Evolutionary conservation across 306 rosid genomes (phyloP), one percentile per base, ranked within the genome.

Genomic region (Spatholobus suberectus): DNA sequence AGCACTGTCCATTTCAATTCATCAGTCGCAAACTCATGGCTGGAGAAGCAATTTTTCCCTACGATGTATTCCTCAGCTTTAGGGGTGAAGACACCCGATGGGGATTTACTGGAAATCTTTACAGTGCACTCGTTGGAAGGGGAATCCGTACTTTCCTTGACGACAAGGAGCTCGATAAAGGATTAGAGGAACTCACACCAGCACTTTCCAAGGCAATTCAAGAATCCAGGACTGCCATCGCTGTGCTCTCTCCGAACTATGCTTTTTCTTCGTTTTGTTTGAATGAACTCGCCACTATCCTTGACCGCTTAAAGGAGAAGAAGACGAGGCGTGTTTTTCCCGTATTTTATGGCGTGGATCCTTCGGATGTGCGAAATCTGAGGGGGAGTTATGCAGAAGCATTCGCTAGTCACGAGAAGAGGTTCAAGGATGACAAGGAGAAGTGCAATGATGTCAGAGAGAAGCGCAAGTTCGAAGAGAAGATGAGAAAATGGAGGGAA

Each of bases 11-110:
- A n/a, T n/a, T n/a, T n/a, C n/a, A n/a, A n/a, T n/a, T n/a, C n/a
- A n/a, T n/a, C n/a, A n/a, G n/a, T n/a, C n/a, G n/a, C n/a, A n/a
- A n/a, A n/a, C n/a, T 37, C 41, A 37, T 37, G 41, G 41, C 44
- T 7, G 8, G 8, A 0, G 6, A 17, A 41, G 37, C 37, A 5
- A 0, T 20, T 2, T 40, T 20, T 11, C 12, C 21, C 6, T 70
- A 70, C 37, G 75, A 70, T 13, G 75, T 70, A 12, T 70, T 70
- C 75, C 54, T 70, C 12, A 70, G 75, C 75, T 70, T 70, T 37
- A 5, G 75, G 5, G 75, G 75, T 1, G 75, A n/a, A n/a, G n/a
- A n/a, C n/a, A n/a, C n/a, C n/a, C n/a, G n/a, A n/a, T n/a, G n/a
- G n/a, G n/a, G n/a, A 11, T 70, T 70, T 3, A 23, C 75, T 1